Evolutionary conservation across 1,139 yeast genomes (phyloP).

Genomic region (Candida tetrigidarum): DNA sequence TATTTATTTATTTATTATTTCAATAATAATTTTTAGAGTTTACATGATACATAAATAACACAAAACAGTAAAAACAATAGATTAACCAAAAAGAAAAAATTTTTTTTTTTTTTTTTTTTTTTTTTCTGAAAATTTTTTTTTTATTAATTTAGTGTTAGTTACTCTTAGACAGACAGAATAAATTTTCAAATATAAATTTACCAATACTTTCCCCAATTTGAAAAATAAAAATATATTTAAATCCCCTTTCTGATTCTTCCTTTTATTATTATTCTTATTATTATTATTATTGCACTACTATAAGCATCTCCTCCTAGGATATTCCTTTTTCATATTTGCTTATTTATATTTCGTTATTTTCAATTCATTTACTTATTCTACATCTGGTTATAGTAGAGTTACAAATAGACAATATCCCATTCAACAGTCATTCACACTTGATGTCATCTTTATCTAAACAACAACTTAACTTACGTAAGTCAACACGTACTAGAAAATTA

Average conservation of each 20-base stretch:
- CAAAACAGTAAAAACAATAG: background rate
- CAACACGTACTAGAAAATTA: constrained; percentile 32
- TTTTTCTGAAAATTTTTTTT: constrained; percentile 2
- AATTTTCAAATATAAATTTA: constrained; percentile 1
- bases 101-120: background rate
- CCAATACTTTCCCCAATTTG: constrained; percentile 6
- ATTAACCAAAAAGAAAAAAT: background rate
- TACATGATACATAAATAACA: background rate
- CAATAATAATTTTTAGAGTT: background rate
- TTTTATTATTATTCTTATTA: background rate
- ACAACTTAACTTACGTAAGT: constrained; percentile 31
- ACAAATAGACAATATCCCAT: background rate
- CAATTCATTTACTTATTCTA: constrained; percentile 1
- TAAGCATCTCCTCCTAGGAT: no score
- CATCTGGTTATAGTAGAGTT: constrained; percentile 8
- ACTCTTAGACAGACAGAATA: background rate
- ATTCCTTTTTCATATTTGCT: no score
- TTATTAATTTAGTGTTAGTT: background rate
- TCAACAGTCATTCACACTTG: constrained; percentile 7
- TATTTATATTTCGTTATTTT: no score
- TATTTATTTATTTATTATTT: no score
- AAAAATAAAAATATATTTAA: background rate
- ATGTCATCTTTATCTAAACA: constrained; percentile 20
- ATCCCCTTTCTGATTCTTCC: background rate
- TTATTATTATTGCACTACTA: background rate